Conservation (phyloP, 2,329 filamentous ascomycete genomes). For the Zymoseptoria tritici region DNA sequence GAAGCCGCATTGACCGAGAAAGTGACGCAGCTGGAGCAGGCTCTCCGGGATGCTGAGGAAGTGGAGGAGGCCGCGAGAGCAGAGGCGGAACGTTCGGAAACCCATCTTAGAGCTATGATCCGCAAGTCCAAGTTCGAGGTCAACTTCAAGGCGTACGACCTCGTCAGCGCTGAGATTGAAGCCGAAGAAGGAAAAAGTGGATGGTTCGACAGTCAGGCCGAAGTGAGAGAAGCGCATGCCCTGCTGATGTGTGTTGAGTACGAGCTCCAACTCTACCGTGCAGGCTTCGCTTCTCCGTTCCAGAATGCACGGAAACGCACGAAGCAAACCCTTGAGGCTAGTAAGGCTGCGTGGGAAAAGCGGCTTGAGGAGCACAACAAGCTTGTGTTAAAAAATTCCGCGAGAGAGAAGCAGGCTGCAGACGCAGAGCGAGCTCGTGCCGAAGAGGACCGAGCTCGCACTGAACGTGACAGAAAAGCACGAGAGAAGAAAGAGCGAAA, state of each 20-base stretch:
- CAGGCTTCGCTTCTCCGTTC: too few species aligned
- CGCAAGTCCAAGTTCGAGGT: neutral
- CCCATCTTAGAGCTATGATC: neutral
- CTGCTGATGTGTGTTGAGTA: neutral
- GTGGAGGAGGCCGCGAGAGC: neutral
- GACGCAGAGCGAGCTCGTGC: neutral
- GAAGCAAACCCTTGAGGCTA: too few species aligned
- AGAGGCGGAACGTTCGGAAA: neutral
- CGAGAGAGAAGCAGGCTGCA: too few species aligned
- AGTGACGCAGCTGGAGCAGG: neutral
- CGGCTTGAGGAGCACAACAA: too few species aligned
- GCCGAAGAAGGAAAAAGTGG: too few species aligned
- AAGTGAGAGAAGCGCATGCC: neutral
- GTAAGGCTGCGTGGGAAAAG: too few species aligned
- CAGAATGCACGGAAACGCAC: too few species aligned
- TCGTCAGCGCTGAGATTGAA: neutral
- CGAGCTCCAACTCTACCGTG: too few species aligned
- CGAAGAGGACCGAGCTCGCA: too few species aligned
- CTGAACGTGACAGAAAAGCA: too few species aligned
- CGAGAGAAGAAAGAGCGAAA: neutral
- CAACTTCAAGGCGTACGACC: neutral
- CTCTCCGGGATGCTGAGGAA: neutral
- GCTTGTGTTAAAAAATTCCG: too few species aligned
- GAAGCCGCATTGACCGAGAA: neutral
- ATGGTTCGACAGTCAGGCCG: too few species aligned